Evolutionary conservation across 805 yeast genomes (phyloP).

Genomic region (Kluyveromyces lactis): DNA sequence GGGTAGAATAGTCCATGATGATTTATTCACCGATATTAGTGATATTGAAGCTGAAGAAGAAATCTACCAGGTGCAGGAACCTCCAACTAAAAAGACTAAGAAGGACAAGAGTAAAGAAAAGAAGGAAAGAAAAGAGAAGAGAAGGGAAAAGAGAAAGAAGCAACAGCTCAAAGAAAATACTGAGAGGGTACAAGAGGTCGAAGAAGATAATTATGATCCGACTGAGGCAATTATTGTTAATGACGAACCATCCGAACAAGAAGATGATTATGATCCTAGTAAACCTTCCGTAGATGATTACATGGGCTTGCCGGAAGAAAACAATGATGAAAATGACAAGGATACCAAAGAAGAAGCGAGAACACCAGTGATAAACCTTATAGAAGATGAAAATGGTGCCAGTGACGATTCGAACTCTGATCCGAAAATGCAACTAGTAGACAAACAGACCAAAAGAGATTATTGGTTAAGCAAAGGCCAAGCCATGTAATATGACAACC

Average conservation of each 20-base stretch:
- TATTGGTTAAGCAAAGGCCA: slow-evolving; percentile 30
- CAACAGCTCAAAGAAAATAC: neutral
- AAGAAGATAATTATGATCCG: slow-evolving; percentile 9
- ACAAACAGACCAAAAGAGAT: slow-evolving; percentile 27
- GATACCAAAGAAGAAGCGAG: slow-evolving; percentile 2
- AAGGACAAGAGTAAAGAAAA: slow-evolving; percentile 3
- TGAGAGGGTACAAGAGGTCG: slow-evolving; percentile 2
- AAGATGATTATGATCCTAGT: slow-evolving; percentile 10
- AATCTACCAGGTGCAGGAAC: slow-evolving; percentile 11
- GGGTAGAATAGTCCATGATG: slow-evolving; percentile 18
- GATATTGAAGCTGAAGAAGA: slow-evolving; percentile 20
- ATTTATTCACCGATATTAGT: slow-evolving; percentile 22
- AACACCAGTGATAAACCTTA: neutral
- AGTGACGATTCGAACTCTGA: slow-evolving; percentile 12
- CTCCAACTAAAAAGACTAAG: slow-evolving; percentile 11
- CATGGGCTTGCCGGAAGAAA: slow-evolving; percentile 25
- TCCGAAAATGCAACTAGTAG: slow-evolving; percentile 17
- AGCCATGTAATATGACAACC: slow-evolving; percentile 7
- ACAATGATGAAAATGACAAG: slow-evolving; percentile 20
- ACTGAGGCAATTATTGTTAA: neutral
- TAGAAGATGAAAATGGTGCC: slow-evolving; percentile 4
- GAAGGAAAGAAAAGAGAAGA: slow-evolving; percentile 2
- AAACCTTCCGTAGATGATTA: slow-evolving; percentile 13
- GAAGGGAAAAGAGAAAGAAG: neutral
- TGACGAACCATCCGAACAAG: slow-evolving; percentile 2